These are phyloP conservation scores for Syncephalastrum contaminatum DNA, from an alignment of 371 early-diverging fungal species.

Conservation along the genomic window DNA sequence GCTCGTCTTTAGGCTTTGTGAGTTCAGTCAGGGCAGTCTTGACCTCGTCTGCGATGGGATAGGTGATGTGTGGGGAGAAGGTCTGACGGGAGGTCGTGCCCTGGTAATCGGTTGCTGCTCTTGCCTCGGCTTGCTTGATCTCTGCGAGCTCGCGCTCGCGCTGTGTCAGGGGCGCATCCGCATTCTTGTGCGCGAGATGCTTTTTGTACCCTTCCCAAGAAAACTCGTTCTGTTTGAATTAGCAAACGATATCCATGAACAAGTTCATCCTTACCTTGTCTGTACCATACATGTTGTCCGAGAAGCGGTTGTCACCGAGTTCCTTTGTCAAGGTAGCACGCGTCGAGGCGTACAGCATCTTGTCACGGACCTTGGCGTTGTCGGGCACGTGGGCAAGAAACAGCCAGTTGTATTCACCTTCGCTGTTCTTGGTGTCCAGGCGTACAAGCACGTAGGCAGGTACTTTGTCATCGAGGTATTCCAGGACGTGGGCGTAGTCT, in stretches of 20 bases:
- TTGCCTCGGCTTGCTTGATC: constrained; percentile 65
- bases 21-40: constrained; percentile 53
- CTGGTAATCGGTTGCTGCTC: constrained; percentile 46
- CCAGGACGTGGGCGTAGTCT: constrained; percentile 55
- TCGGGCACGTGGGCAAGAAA: constrained; percentile 82
- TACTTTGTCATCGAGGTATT: constrained; percentile 50
- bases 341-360: constrained; percentile 89
- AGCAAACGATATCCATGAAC: background rate
- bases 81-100: constrained; percentile 53
- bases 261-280: constrained; percentile 54
- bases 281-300: constrained; percentile 80
- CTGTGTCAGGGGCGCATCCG: constrained; percentile 80
- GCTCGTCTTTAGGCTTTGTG: constrained; percentile 26
- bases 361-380: constrained; percentile 75
- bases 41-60: constrained; percentile 60
- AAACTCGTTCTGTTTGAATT: constrained; percentile 51
- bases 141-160: constrained; percentile 77
- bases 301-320: constrained; percentile 77
- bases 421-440: constrained; percentile 47
- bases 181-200: constrained; percentile 68
- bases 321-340: constrained; percentile 74
- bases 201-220: constrained; percentile 72
- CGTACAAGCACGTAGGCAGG: constrained; percentile 74
- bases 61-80: constrained; percentile 66
- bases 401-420: constrained; percentile 68